phyloP scores from a whole-genome alignment of 768 basidiomycete species.

The Russula brevipes region DNA sequence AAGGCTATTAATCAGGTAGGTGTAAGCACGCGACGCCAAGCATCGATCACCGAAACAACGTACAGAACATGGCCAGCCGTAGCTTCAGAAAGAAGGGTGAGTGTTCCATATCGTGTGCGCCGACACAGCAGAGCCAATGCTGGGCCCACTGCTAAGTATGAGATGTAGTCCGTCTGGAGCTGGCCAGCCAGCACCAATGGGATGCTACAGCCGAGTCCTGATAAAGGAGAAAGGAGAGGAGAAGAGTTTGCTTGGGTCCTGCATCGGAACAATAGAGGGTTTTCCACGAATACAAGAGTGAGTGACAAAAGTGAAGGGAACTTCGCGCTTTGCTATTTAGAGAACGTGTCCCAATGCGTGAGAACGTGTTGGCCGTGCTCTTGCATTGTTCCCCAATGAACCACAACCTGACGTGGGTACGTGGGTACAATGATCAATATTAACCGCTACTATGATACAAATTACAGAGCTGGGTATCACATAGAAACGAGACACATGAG shows the following conservation, averaged over 20 bases:
- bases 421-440: background rate
- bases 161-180: conserved; percentile 4
- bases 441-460: conserved; percentile 12
- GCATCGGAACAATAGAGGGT: conserved; percentile 12
- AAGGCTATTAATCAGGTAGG: conserved; percentile 33
- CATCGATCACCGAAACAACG: conserved; percentile 7
- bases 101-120: conserved; percentile 24
- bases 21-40: background rate
- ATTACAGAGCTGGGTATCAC: conserved; percentile 5
- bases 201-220: conserved; percentile 3
- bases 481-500: conserved; percentile 2
- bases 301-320: background rate
- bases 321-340: too few species aligned
- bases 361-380: background rate
- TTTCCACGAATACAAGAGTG: background rate
- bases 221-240: background rate
- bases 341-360: background rate
- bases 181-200: conserved; percentile 19
- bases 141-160: background rate
- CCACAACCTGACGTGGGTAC: background rate
- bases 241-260: background rate
- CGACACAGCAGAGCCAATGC: background rate
- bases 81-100: conserved; percentile 28
- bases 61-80: conserved; percentile 29
- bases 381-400: background rate